These are phyloP conservation scores for Talaromyces liani DNA, from an alignment of 495 filamentous ascomycete genomes.

Conservation along the genomic window DNA sequence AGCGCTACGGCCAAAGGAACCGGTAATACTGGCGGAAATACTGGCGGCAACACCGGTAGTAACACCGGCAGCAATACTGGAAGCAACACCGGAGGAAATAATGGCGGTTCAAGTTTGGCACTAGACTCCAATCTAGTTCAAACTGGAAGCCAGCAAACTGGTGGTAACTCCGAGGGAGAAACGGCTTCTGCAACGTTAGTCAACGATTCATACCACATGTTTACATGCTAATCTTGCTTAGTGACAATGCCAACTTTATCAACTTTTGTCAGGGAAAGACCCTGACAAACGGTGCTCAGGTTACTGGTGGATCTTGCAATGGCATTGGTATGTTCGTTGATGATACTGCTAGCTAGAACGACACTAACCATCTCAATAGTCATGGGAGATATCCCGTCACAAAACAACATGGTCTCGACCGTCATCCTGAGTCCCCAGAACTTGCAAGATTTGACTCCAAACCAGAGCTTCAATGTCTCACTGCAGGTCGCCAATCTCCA, in stretches of 20 bases:
- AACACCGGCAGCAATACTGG: background rate
- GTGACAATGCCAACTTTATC: conserved; percentile 55
- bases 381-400: conserved; percentile 66
- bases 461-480: conserved; percentile 49
- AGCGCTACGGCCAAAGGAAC: background rate
- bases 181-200: conserved; percentile 47
- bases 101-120: conserved; percentile 6
- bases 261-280: conserved; percentile 61
- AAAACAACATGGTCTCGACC: conserved; percentile 57
- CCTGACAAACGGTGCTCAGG: conserved; percentile 62
- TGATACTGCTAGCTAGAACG: background rate
- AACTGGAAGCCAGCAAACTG: conserved; percentile 33
- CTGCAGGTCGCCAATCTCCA: conserved; percentile 54
- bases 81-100: conserved; percentile 3
- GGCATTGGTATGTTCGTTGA: conserved; percentile 37
- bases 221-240: conserved; percentile 9
- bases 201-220: background rate
- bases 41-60: background rate
- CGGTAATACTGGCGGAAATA: background rate
- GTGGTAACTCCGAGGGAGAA: conserved; percentile 39
- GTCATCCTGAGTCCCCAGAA: conserved; percentile 50
- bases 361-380: conserved; percentile 29
- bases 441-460: conserved; percentile 33
- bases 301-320: conserved; percentile 62
- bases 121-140: conserved; percentile 42